These are phyloP conservation scores for Termitomyces sp. DNA, from an alignment of 768 basidiomycete genomes.

Conservation along the genomic window DNA sequence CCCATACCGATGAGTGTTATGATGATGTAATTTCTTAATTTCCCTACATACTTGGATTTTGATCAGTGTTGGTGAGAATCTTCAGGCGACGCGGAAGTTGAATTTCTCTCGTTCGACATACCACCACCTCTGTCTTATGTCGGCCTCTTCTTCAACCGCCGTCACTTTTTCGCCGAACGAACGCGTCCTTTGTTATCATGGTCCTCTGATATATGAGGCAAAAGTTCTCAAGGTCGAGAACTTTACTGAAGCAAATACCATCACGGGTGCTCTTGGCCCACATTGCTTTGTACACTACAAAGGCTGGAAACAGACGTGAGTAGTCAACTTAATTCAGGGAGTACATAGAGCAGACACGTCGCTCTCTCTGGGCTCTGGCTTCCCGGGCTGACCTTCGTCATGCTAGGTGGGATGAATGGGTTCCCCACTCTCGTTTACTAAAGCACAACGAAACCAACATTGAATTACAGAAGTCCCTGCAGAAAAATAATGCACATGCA, in stretches of 20 bases:
- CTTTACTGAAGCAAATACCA: constrained; percentile 58
- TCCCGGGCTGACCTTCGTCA: constrained; percentile 3
- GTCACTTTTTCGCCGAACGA: constrained; percentile 55
- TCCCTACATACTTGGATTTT: not conserved
- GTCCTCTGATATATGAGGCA: constrained; percentile 93
- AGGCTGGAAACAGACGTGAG: constrained; percentile 97
- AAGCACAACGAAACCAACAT: constrained; percentile 83
- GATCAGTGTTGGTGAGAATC: not conserved
- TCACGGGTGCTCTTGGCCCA: constrained; percentile 57
- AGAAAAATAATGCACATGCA: constrained; percentile 22
- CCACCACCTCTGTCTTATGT: constrained; percentile 9
- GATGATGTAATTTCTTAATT: constrained; percentile 5
- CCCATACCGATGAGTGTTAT: not conserved
- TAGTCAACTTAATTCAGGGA: constrained; percentile 1
- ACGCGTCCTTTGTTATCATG: constrained; percentile 90
- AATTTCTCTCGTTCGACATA: not conserved
- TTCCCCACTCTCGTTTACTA: constrained; percentile 70
- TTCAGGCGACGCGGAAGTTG: constrained; percentile 8
- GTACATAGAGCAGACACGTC: not conserved
- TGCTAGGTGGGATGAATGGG: constrained; percentile 95
- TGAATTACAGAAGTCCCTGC: constrained; percentile 67
- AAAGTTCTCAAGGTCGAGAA: constrained; percentile 71
- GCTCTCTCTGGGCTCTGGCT: not conserved
- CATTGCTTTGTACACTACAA: constrained; percentile 98
- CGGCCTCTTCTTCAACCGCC: constrained; percentile 21